Percentiles rank a stretch among this genome's conserved stretches.
Evolutionary conservation across 2,329 filamentous ascomycete species (phyloP).

Genomic region (Aspergillus caelatus): DNA sequence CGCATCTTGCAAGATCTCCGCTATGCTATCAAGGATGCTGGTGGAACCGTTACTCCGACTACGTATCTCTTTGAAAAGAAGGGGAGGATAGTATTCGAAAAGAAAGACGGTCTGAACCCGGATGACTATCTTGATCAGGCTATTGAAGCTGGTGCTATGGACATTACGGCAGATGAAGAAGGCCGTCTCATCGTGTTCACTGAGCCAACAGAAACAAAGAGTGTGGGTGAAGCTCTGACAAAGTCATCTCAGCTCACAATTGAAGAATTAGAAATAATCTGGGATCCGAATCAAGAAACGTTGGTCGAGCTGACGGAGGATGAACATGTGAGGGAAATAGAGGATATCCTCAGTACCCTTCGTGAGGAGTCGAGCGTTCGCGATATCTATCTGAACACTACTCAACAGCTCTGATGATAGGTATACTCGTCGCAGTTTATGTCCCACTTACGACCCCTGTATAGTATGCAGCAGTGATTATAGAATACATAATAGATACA

Average conservation of each 20-base stretch:
- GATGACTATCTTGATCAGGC: slow-evolving; percentile 78
- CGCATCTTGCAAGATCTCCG: slow-evolving; percentile 75
- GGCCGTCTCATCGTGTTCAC: slow-evolving; percentile 73
- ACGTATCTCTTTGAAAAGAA: slow-evolving; percentile 83
- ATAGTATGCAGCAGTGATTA: background rate
- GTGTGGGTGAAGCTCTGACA: slow-evolving; percentile 66
- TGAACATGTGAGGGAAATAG: slow-evolving; percentile 59
- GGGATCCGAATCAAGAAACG: slow-evolving; percentile 80
- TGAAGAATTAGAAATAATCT: slow-evolving; percentile 77
- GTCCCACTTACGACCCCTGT: background rate
- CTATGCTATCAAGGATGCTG: slow-evolving; percentile 68
- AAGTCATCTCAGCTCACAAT: slow-evolving; percentile 68
- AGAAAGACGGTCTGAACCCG: slow-evolving; percentile 57
- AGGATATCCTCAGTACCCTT: slow-evolving; percentile 55
- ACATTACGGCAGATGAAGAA: slow-evolving; percentile 61
- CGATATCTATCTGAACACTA: slow-evolving; percentile 73
- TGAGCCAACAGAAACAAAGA: slow-evolving; percentile 65
- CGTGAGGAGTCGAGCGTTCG: slow-evolving; percentile 74
- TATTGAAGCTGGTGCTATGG: slow-evolving; percentile 76
- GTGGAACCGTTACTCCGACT: slow-evolving; percentile 72
- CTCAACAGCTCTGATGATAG: slow-evolving; percentile 27
- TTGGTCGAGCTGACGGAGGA: slow-evolving; percentile 64
- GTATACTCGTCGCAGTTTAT: slow-evolving; percentile 3
- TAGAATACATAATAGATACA: background rate
- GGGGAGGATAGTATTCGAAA: slow-evolving; percentile 72